phyloP scores from a whole-genome alignment of 345 rosid species.

The Cochlearia excelsa region DNA sequence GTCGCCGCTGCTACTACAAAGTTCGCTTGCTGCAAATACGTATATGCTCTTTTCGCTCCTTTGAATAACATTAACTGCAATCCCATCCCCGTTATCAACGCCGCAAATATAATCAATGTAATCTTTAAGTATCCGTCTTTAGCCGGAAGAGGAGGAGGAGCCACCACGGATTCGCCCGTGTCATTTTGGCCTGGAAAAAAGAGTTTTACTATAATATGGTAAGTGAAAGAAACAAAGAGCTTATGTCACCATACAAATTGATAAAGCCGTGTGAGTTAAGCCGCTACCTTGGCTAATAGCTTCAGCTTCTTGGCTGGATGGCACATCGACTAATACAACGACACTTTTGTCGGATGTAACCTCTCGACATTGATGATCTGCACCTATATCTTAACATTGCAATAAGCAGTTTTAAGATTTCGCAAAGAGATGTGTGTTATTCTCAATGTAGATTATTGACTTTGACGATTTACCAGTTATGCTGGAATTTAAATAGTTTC shows the following conservation, averaged over 20 bases:
- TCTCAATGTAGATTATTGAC: neutral
- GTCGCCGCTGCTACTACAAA: conserved; percentile 21
- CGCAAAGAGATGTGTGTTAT: neutral
- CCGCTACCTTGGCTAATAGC: conserved; percentile 55
- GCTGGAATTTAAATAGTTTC: conserved; percentile 55
- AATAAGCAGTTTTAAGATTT: neutral
- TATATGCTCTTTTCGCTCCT: conserved; percentile 29
- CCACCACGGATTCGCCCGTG: conserved; percentile 31
- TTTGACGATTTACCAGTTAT: conserved; percentile 47
- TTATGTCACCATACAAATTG: conserved; percentile 1
- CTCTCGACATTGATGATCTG: conserved; percentile 61
- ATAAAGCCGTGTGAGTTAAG: conserved; percentile 36
- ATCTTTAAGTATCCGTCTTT: conserved; percentile 18
- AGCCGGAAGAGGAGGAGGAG: conserved; percentile 15
- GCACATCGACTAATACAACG: conserved; percentile 41
- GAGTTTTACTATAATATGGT: neutral
- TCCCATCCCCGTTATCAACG: conserved; percentile 26
- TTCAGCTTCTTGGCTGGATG: conserved; percentile 69
- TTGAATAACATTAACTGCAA: conserved; percentile 22
- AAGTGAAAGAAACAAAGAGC: neutral
- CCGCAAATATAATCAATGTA: conserved; percentile 26
- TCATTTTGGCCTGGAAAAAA: conserved; percentile 21
- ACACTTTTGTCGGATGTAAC: conserved; percentile 62
- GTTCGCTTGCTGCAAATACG: conserved; percentile 14
- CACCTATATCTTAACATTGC: conserved; percentile 41